Conservation (phyloP, 2,329 filamentous ascomycete genomes). For the Apiospora hydei region DNA sequence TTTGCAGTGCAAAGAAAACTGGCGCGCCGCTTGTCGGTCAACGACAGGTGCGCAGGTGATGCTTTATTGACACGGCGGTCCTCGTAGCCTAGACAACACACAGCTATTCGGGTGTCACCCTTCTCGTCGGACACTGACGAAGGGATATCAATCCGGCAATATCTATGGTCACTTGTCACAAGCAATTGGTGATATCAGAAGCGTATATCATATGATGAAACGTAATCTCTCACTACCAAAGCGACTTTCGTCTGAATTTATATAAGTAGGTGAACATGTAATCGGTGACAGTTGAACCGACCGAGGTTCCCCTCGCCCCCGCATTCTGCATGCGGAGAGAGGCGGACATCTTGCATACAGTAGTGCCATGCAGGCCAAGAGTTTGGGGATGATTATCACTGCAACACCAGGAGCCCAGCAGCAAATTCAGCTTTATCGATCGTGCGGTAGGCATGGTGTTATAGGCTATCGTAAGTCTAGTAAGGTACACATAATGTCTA, state of each 20-base stretch:
- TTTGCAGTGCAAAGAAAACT: too few species aligned
- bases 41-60: too few species aligned
- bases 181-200: neutral
- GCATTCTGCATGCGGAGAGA: conserved; percentile 15
- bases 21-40: too few species aligned
- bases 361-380: conserved; percentile 9
- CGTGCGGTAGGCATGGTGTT: neutral
- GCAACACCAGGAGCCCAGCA: neutral
- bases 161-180: neutral
- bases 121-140: too few species aligned
- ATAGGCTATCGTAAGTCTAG: neutral
- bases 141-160: neutral
- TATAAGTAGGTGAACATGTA: neutral
- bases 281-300: neutral
- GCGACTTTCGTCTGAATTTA: neutral
- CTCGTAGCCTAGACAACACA: too few species aligned
- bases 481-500: neutral
- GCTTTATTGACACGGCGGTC: too few species aligned
- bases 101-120: too few species aligned
- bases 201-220: neutral
- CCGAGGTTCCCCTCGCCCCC: conserved; percentile 11
- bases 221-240: neutral
- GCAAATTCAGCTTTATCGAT: neutral
- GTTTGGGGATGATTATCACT: neutral
- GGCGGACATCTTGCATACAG: conserved; percentile 16